These are phyloP conservation scores for Neophaeococcomyces mojaviensis DNA, from an alignment of 2,329 filamentous ascomycete species.

Conservation along the genomic window DNA sequence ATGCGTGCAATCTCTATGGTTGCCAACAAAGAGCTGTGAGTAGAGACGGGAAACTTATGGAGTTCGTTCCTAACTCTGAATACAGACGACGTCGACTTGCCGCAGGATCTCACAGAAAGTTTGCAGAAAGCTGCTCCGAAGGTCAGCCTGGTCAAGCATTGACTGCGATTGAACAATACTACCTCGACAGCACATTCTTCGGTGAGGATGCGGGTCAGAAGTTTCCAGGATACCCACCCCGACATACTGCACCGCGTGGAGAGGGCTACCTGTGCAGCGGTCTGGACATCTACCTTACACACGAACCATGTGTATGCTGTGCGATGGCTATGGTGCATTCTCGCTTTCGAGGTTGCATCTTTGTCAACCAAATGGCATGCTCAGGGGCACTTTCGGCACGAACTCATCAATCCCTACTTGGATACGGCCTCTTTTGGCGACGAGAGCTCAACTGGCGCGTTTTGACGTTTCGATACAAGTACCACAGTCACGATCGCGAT, in stretches of 20 bases:
- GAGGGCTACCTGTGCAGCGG: slow-evolving; percentile 92
- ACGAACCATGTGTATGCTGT: slow-evolving; percentile 95
- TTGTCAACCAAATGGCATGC: slow-evolving; percentile 67
- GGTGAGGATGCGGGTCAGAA: slow-evolving; percentile 6
- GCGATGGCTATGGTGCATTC: slow-evolving; percentile 95
- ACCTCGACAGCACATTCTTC: slow-evolving; percentile 7
- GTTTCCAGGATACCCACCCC: slow-evolving; percentile 3
- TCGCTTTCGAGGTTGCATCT: slow-evolving; percentile 78
- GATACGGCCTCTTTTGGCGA: slow-evolving; percentile 58
- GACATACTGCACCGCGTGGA: slow-evolving; percentile 37
- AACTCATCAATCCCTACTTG: slow-evolving; percentile 28
- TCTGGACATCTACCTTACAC: slow-evolving; percentile 86
- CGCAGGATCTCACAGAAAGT: slow-evolving; percentile 19
- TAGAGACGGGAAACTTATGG: too few species aligned
- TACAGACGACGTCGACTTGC: slow-evolving; percentile 19
- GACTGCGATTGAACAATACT: slow-evolving; percentile 19
- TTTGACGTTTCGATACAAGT: slow-evolving; percentile 40
- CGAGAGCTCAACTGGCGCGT: slow-evolving; percentile 47
- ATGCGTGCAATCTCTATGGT: slow-evolving; percentile 39
- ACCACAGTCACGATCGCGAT: slow-evolving; percentile 19
- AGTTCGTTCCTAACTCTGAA: too few species aligned
- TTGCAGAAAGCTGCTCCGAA: slow-evolving; percentile 21
- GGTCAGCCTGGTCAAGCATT: slow-evolving; percentile 21
- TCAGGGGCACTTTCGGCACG: slow-evolving; percentile 72
- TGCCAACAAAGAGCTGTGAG: slow-evolving; percentile 31